Evolutionary conservation across 2,329 filamentous ascomycete genomes (phyloP).

Genomic region (Pestalotiopsis sp.): DNA sequence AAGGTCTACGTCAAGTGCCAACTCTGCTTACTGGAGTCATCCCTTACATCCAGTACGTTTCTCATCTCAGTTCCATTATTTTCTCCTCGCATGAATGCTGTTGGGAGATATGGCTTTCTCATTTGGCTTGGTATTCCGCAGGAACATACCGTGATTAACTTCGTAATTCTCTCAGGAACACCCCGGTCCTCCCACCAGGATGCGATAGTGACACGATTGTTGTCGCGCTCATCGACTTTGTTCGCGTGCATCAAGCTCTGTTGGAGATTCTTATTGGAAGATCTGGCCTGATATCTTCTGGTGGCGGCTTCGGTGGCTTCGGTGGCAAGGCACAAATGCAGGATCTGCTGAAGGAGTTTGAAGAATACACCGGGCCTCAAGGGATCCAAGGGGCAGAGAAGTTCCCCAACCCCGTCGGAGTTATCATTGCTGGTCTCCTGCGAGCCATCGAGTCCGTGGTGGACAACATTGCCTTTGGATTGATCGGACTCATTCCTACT

Average conservation of each 20-base stretch:
- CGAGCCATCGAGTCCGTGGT: conserved; percentile 15
- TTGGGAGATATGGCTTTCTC: too few species aligned
- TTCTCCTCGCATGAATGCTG: too few species aligned
- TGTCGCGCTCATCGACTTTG: conserved; percentile 17
- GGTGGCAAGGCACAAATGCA: neutral
- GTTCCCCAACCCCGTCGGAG: conserved; percentile 13
- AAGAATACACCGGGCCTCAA: neutral
- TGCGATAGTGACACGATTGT: conserved; percentile 18
- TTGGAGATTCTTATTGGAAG: conserved; percentile 16
- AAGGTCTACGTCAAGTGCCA: neutral
- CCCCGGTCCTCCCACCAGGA: conserved; percentile 9
- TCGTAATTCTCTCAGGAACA: neutral
- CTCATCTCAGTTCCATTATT: neutral
- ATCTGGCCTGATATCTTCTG: conserved; percentile 6
- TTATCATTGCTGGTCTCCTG: conserved; percentile 14
- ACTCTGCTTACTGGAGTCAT: neutral
- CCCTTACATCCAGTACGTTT: conserved; percentile 3
- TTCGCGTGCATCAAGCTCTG: conserved; percentile 15
- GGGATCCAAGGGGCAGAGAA: neutral
- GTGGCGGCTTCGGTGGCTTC: neutral
- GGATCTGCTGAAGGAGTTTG: neutral
- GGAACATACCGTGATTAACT: neutral
- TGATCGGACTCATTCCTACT: conserved; percentile 16
- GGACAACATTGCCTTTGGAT: conserved; percentile 14
- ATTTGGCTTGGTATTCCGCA: too few species aligned